phyloP scores from a whole-genome alignment of 176 grass and related monocot species.

The Tillandsia fasciculata region DNA sequence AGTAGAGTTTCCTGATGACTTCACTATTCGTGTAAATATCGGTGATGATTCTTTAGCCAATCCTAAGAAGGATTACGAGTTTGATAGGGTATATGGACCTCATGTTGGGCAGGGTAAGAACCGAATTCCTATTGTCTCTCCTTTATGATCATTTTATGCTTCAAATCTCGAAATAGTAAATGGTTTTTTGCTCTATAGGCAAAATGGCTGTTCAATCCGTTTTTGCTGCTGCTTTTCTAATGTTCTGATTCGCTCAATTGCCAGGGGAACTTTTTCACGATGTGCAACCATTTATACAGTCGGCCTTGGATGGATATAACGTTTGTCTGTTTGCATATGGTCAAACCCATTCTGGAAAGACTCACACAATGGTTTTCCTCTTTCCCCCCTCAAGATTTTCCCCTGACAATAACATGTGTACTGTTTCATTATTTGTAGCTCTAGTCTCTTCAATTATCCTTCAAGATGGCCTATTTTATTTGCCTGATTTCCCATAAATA shows the following conservation, averaged over 20 bases:
- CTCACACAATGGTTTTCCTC: constrained; percentile 77
- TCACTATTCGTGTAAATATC: constrained; percentile 81
- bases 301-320: constrained; percentile 82
- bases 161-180: not conserved
- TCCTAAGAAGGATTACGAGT: constrained; percentile 95
- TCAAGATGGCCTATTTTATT: not conserved
- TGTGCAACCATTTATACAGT: constrained; percentile 94
- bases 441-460: not conserved
- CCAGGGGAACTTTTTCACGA: constrained; percentile 88
- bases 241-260: constrained; percentile 18
- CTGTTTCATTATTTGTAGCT: not conserved
- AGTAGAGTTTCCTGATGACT: constrained; percentile 94
- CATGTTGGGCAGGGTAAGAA: constrained; percentile 87
- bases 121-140: constrained; percentile 6
- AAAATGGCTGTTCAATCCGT: constrained; percentile 8
- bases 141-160: constrained; percentile 8
- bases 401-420: not conserved
- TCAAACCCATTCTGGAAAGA: constrained; percentile 91
- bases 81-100: constrained; percentile 87
- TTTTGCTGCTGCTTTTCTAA: constrained; percentile 13
- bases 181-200: constrained; percentile 1
- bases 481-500: constrained; percentile 1
- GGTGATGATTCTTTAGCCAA: constrained; percentile 83
- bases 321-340: constrained; percentile 90
- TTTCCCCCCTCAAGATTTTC: constrained; percentile 1